Base-by-base conservation (phyloP, 176 grass and related monocot genomes). In the Metroxylon sagu region DNA sequence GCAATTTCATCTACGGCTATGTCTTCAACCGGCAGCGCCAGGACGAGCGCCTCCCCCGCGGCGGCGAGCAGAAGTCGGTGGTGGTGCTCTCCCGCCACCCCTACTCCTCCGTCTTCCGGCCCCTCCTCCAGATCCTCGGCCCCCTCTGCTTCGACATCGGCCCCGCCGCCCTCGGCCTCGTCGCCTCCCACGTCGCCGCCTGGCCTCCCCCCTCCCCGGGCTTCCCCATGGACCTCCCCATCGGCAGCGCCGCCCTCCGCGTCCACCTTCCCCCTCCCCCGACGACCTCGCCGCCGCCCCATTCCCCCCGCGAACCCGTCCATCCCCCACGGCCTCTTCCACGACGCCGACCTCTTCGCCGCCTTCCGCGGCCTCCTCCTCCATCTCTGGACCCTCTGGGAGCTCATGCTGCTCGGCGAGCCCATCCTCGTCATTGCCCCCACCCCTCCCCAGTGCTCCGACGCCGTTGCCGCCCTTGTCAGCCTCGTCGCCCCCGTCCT, bases 131-230 rank as follows among this genome's bases (percentile, higher is more conserved):
- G 81, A 97, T 97, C 81, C 87, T 97, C 26, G 93, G 93, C 8
- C 87, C 93, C 7, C 93, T 98, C 61, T 98, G 87, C 71, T 98
- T 98, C 79, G 93, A 98, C 79, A 69, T 92, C 65, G 93, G 93
- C 50, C 78, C 71, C 48, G 63, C 69, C 8, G 93, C 93, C 50
- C 81, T 92, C 48, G 57, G 78, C 4, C 86, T 98, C 70, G 93
- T 98, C 21, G 93, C 93, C 1, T 80, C 87, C 5, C 87, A 98
- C 59, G 93, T 92, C 29, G 93, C 93, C 14, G 59, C 84, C 19
- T 98, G 93, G 93, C 93, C 87, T 1, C 48, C 74, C 14, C 87
- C 93, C 2, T 65, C 62, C 4, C 78, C 65, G 1, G 93, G 93
- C 2, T 39, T 50, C 15, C 78, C 64, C 6, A 96, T 96, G 86